phyloP scores from a whole-genome alignment of 345 rosid species.

The Pugionium dolabratum region DNA sequence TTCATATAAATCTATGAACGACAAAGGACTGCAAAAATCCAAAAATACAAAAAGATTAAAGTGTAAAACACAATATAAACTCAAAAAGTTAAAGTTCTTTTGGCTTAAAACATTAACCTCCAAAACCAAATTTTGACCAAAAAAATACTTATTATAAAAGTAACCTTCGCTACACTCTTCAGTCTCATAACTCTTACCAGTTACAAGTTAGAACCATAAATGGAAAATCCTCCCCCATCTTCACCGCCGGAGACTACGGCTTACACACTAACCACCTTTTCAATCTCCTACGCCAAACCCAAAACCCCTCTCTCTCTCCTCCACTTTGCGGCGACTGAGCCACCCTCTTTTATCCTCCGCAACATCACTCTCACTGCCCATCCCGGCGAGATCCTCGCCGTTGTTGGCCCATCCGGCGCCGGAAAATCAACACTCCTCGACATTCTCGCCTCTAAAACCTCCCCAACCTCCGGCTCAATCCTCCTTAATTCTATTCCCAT shows the following conservation, averaged over 20 bases:
- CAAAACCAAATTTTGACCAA: constrained; percentile 13
- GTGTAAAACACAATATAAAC: neutral
- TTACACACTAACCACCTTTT: constrained; percentile 65
- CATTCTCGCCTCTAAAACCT: constrained; percentile 79
- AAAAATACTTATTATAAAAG: constrained; percentile 4
- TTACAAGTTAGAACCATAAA: constrained; percentile 18
- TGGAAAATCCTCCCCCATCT: constrained; percentile 35
- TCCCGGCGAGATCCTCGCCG: constrained; percentile 85
- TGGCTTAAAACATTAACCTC: constrained; percentile 17
- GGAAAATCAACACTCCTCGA: constrained; percentile 96
- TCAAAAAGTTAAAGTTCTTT: constrained; percentile 3
- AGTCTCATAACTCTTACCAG: neutral
- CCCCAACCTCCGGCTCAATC: constrained; percentile 67
- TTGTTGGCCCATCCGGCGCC: constrained; percentile 95
- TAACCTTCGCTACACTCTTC: constrained; percentile 15
- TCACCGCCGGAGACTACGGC: constrained; percentile 15
- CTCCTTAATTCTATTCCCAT: constrained; percentile 67
- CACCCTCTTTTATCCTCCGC: constrained; percentile 63
- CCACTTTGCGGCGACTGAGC: constrained; percentile 34
- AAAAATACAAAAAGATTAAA: constrained; percentile 8
- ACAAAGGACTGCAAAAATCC: constrained; percentile 15
- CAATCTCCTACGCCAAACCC: constrained; percentile 70
- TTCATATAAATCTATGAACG: constrained; percentile 12
- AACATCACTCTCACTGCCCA: constrained; percentile 67
- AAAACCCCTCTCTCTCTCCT: constrained; percentile 42